phyloP scores from a whole-genome alignment of 441 rosid genomes.

The Mallotus japonicus region DNA sequence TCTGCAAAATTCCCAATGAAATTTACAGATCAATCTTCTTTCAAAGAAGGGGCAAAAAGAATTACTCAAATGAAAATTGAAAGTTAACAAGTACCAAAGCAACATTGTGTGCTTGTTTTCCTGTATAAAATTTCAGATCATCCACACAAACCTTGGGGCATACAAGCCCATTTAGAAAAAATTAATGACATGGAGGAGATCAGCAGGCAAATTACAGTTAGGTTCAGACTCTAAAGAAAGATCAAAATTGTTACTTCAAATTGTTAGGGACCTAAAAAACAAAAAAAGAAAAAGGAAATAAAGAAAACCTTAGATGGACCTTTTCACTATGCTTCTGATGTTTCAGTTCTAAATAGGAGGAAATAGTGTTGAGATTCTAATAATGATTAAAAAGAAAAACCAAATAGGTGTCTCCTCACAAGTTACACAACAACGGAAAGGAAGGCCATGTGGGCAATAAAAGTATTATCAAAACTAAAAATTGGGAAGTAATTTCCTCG shows the following conservation, averaged over 20 bases:
- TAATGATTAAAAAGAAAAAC: background rate
- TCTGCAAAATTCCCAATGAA: conserved; percentile 46
- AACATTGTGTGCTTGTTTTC: background rate
- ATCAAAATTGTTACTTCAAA: background rate
- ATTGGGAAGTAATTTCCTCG: background rate
- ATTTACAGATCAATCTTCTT: background rate
- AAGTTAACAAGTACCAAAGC: background rate
- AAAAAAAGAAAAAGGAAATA: background rate
- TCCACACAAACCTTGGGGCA: background rate
- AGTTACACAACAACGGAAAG: background rate
- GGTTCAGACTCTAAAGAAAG: conserved; percentile 5
- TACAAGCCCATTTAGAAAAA: background rate
- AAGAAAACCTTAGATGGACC: no score
- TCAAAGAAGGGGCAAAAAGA: background rate
- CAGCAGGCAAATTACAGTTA: background rate
- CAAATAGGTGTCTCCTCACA: background rate
- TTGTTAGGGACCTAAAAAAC: no score
- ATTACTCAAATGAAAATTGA: background rate
- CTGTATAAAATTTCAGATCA: background rate
- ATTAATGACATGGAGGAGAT: background rate
- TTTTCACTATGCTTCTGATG: background rate
- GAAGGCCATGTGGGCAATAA: background rate
- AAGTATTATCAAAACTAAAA: background rate
- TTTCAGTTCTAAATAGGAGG: background rate
- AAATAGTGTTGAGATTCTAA: background rate